Evolutionary conservation across 2,329 filamentous ascomycete species (phyloP).

Genomic region (Colletotrichum eremochloae): DNA sequence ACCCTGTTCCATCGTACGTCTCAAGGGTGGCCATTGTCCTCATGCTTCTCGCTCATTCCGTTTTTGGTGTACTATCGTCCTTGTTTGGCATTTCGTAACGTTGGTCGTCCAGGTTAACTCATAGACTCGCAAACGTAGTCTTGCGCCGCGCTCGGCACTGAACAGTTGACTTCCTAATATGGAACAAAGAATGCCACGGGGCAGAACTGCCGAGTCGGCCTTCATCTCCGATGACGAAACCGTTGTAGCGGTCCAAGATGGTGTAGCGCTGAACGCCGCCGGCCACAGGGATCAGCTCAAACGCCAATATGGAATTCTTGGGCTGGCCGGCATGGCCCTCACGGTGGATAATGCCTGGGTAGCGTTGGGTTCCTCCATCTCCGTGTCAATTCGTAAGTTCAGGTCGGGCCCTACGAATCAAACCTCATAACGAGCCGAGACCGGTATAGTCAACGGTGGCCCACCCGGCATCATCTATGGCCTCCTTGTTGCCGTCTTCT

Average conservation of each 20-base stretch:
- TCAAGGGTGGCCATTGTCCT: neutral
- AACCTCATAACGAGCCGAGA: slow-evolving; percentile 15
- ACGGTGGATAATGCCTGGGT: slow-evolving; percentile 77
- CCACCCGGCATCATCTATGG: slow-evolving; percentile 59
- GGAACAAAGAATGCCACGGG: neutral
- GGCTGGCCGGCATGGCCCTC: slow-evolving; percentile 70
- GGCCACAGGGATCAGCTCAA: slow-evolving; percentile 74
- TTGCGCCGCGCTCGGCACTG: neutral
- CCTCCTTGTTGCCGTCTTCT: slow-evolving; percentile 58
- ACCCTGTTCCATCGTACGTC: slow-evolving; percentile 1
- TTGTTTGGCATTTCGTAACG: neutral
- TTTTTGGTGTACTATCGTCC: too few species aligned
- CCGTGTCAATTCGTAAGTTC: slow-evolving; percentile 61
- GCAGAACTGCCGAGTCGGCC: slow-evolving; percentile 4
- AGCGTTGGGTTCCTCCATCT: slow-evolving; percentile 72
- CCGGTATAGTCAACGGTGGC: slow-evolving; percentile 55
- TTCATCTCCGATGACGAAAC: slow-evolving; percentile 49
- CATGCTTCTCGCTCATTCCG: neutral
- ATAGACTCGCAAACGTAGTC: neutral
- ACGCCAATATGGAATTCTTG: slow-evolving; percentile 72
- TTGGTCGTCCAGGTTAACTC: neutral
- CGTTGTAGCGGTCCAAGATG: slow-evolving; percentile 51
- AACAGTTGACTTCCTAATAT: neutral
- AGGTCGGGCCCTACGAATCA: neutral
- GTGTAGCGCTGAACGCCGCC: slow-evolving; percentile 70